Base-by-base conservation (phyloP, 2,329 filamentous ascomycete species). In the Exophiala calicioides region DNA sequence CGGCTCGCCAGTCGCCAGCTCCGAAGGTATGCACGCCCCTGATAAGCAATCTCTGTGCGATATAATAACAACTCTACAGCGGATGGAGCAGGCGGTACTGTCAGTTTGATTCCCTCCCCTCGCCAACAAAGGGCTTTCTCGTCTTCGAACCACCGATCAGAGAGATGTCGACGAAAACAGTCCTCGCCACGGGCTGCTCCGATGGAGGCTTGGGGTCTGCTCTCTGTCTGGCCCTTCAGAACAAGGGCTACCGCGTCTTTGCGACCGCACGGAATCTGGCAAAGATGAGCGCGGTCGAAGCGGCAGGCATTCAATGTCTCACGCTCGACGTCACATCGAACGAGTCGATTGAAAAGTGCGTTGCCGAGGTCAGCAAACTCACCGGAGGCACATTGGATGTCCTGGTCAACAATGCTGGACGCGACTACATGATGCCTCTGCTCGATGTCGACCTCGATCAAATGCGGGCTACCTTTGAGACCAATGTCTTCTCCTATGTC, bases 351-450 rank as follows among this genome's bases (percentile, higher is more conserved):
- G 58, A 67, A 19, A 60, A 62, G 16, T 44, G 53, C 1, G 56
- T 63, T 3, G 52, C 66, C 19, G 61, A 65, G 3, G 18, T 61
- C 26, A 26, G 29, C 13, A 12, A 33, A 16, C n/a, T 39, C 16
- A 51, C 50, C 2, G 36, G 42, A 13, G 29, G 24, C 64, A 55
- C 61, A 13, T 58, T 76, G 39, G 70, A 75, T 59, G 60, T 72
- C 8, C 55, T 75, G 34, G 62, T 75, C 34, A 75, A 75, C 52
- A 75, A 75, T 60, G 71, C 72, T 5, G 73, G 73, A 10, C 67
- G 61, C 9, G 41, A 31, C 30, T 42, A 45, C 16, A 35, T 52
- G 5, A 61, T 59, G 47, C 61, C 64, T 12, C 42, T 65, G 1
- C 40, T 61, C 8, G 65, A 68, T 43, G 31, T 50, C 12, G 45